Conservation (phyloP, 768 basidiomycete species). For the Rhodosporidiobolus sp. region DNA sequence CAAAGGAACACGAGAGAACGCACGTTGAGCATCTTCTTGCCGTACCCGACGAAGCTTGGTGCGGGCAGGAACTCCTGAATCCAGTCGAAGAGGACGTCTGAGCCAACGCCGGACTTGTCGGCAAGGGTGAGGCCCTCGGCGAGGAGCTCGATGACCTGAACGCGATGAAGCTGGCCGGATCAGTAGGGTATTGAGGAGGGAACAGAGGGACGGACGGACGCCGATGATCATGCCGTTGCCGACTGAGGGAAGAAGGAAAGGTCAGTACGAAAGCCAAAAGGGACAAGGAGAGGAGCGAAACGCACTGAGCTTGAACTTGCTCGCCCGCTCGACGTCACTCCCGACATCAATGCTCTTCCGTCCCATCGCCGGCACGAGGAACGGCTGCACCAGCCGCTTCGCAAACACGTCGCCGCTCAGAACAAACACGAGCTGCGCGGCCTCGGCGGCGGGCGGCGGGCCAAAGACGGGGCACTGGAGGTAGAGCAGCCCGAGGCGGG, state of each 20-base stretch:
- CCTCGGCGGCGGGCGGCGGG: constrained; percentile 40
- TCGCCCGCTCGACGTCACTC: constrained; percentile 79
- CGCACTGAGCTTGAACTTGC: constrained; percentile 66
- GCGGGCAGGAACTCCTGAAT: constrained; percentile 55
- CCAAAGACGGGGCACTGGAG: constrained; percentile 74
- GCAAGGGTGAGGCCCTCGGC: constrained; percentile 80
- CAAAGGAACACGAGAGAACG: too few species aligned
- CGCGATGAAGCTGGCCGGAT: too few species aligned
- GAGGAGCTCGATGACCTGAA: constrained; percentile 70
- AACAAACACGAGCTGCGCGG: constrained; percentile 64
- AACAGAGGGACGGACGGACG: not conserved
- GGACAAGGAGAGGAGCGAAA: not conserved
- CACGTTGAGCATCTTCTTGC: constrained; percentile 65
- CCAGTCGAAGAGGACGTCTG: constrained; percentile 56
- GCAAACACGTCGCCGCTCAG: constrained; percentile 78
- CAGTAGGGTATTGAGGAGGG: not conserved
- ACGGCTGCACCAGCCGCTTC: constrained; percentile 73
- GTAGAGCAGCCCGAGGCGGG: constrained; percentile 60
- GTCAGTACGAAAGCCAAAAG: not conserved
- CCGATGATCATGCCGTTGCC: constrained; percentile 12
- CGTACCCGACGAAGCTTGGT: constrained; percentile 48
- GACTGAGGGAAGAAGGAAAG: not conserved
- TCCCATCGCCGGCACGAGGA: constrained; percentile 75
- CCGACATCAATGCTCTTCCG: constrained; percentile 72
- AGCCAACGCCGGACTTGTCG: constrained; percentile 75